A percentile compares a stretch with the other conserved stretches of the same genome.
Evolutionary conservation across 441 rosid genomes (phyloP).

Genomic region (Jatropha multifida): DNA sequence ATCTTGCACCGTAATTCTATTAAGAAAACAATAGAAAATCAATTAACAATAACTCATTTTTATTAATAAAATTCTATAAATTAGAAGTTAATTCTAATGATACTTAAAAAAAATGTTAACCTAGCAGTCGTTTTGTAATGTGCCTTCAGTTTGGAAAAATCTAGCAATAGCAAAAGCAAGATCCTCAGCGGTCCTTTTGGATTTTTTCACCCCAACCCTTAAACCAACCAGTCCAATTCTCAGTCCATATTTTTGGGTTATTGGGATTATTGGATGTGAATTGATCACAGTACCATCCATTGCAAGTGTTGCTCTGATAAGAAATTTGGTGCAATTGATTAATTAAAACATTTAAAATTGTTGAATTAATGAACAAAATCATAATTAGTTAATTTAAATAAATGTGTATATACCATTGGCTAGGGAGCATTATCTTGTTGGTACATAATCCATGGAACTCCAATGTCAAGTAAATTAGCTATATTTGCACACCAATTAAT

Average conservation of each 20-base stretch:
- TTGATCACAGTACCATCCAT: slow-evolving; percentile 63
- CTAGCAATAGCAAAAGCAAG: slow-evolving; percentile 74
- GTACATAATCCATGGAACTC: no score
- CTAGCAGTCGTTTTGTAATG: slow-evolving; percentile 75
- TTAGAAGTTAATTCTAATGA: background rate
- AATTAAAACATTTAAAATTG: no score
- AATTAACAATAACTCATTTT: background rate
- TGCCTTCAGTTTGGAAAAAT: slow-evolving; percentile 71
- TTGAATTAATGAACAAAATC: background rate
- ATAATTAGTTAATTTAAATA: no score
- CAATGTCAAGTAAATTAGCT: no score
- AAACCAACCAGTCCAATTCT: slow-evolving; percentile 36
- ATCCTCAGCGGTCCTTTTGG: slow-evolving; percentile 72
- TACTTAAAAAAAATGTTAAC: slow-evolving; percentile 21
- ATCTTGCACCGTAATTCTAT: slow-evolving; percentile 65
- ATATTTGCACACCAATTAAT: no score
- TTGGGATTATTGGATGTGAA: slow-evolving; percentile 37
- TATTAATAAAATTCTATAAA: no score
- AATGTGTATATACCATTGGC: slow-evolving; percentile 70
- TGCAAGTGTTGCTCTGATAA: slow-evolving; percentile 52
- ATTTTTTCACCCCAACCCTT: slow-evolving; percentile 65
- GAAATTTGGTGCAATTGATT: background rate
- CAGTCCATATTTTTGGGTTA: slow-evolving; percentile 70
- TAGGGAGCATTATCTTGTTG: no score
- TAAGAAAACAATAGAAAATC: background rate